phyloP scores from a whole-genome alignment of 2,329 filamentous ascomycete species.

The Dactylellina leptospora region DNA sequence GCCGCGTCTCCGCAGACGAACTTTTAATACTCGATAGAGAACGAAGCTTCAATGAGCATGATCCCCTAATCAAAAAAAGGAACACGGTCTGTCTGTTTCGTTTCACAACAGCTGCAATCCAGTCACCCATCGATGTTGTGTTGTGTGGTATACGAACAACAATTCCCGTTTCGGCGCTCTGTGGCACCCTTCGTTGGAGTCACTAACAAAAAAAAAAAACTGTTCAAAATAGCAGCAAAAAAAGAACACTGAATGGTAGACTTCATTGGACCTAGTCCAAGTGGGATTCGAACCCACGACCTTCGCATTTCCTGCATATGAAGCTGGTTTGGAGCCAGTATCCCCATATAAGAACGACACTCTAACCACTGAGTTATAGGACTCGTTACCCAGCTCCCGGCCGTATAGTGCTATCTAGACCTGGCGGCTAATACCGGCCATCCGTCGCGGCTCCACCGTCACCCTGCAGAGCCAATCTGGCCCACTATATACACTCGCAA shows the following conservation, averaged over 20 bases:
- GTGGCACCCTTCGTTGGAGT: not conserved
- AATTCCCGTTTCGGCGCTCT: too few species aligned
- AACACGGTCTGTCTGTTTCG: too few species aligned
- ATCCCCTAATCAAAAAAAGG: too few species aligned
- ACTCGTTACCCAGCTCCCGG: constrained; percentile 39
- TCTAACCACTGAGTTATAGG: constrained; percentile 54
- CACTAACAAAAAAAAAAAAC: constrained; percentile 23
- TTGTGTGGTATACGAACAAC: too few species aligned
- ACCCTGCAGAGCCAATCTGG: too few species aligned
- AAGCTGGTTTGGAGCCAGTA: constrained; percentile 34
- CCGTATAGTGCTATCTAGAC: constrained; percentile 10
- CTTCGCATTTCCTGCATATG: constrained; percentile 52
- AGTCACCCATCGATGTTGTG: too few species aligned
- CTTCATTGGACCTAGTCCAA: constrained; percentile 52
- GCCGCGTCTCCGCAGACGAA: too few species aligned
- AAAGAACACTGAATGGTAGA: constrained; percentile 18
- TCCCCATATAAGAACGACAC: constrained; percentile 54
- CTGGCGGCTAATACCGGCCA: not conserved
- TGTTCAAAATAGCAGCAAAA: constrained; percentile 23
- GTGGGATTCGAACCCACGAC: constrained; percentile 52
- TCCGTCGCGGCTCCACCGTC: not conserved
- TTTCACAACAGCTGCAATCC: too few species aligned
- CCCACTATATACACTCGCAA: too few species aligned
- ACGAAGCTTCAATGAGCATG: too few species aligned
- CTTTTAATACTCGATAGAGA: too few species aligned